Evolutionary conservation across 345 rosid genomes (phyloP).

Genomic region (Erysimum cheiranthoides): DNA sequence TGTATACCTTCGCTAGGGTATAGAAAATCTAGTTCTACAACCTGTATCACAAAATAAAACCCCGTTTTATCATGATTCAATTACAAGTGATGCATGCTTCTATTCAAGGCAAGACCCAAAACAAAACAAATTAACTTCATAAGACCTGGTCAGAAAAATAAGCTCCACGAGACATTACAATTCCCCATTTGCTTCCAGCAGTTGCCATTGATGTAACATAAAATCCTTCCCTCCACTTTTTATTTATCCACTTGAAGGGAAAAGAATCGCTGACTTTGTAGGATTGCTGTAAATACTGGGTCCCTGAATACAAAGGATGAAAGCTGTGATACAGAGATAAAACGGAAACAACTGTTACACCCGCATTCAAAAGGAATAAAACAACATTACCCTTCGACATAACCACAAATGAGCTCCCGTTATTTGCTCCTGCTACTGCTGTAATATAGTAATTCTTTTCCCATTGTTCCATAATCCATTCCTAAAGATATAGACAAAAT

Average conservation of each 20-base stretch:
- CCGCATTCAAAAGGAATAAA: constrained; percentile 23
- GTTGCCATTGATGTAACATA: constrained; percentile 95
- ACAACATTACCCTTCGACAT: constrained; percentile 87
- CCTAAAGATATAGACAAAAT: constrained; percentile 51
- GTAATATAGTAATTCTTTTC: constrained; percentile 92
- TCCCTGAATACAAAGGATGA: constrained; percentile 57
- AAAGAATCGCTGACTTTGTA: constrained; percentile 97
- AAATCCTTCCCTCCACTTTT: constrained; percentile 95
- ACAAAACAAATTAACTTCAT: neutral
- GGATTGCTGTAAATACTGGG: constrained; percentile 92
- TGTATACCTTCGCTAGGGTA: constrained; percentile 99
- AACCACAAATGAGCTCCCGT: constrained; percentile 90
- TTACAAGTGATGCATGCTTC: constrained; percentile 1
- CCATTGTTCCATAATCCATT: constrained; percentile 99
- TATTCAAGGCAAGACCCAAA: neutral
- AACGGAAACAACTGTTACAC: neutral
- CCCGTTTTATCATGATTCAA: neutral
- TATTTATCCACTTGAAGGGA: constrained; percentile 98
- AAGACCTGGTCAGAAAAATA: constrained; percentile 85
- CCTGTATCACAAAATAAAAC: constrained; percentile 51
- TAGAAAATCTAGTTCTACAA: constrained; percentile 94
- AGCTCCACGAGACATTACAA: constrained; percentile 98
- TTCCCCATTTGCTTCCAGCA: constrained; percentile 96
- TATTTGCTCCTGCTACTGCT: constrained; percentile 90
- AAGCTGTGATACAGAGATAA: constrained; percentile 15